These are phyloP conservation scores for Botrytis fabae DNA, from an alignment of 2,329 filamentous ascomycete species.

Conservation along the genomic window DNA sequence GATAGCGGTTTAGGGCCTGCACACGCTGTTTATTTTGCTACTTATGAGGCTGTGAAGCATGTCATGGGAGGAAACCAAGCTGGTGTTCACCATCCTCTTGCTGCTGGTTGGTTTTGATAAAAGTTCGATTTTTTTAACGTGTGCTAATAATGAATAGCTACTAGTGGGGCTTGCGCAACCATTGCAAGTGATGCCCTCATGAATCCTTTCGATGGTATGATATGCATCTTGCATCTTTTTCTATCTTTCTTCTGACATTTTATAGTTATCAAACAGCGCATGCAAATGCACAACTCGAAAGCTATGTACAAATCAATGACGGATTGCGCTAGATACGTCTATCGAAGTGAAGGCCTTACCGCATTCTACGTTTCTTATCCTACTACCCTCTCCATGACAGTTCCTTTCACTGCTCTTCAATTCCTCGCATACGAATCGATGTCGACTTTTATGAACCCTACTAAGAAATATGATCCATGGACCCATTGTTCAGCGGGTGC, in stretches of 20 bases:
- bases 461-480: constrained; percentile 82
- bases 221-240: background rate
- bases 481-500: constrained; percentile 94
- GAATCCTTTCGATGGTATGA: constrained; percentile 94
- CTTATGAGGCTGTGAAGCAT: constrained; percentile 96
- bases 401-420: constrained; percentile 94
- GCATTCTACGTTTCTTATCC: constrained; percentile 99
- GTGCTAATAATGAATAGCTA: constrained; percentile 60
- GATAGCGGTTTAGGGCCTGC: constrained; percentile 69
- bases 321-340: constrained; percentile 86
- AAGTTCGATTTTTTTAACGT: constrained; percentile 8
- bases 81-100: constrained; percentile 86
- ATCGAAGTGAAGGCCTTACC: constrained; percentile 79
- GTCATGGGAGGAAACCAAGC: constrained; percentile 87
- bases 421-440: constrained; percentile 98
- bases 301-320: constrained; percentile 79
- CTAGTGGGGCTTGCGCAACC: constrained; percentile 90
- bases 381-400: constrained; percentile 96
- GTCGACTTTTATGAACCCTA: constrained; percentile 88
- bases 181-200: constrained; percentile 98
- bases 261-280: constrained; percentile 96
- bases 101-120: constrained; percentile 66
- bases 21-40: constrained; percentile 97
- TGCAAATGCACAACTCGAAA: constrained; percentile 96
- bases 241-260: constrained; percentile 26